Conservation (phyloP, 257 asterid genomes). For the Eustoma russellianum region DNA sequence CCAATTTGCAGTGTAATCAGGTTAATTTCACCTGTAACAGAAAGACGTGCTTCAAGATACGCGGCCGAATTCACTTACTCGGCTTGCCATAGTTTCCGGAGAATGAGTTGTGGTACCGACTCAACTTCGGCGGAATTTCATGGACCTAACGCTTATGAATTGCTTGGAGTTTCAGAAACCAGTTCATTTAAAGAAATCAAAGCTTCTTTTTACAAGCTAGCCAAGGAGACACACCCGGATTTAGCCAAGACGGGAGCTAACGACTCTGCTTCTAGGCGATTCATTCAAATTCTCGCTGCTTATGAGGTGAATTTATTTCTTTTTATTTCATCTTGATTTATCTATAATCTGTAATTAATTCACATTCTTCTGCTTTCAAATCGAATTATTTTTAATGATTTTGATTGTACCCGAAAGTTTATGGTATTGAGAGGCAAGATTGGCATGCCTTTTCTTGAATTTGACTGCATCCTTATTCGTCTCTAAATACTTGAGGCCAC, state of each 20-base stretch:
- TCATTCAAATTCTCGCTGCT: conserved; percentile 77
- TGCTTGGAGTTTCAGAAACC: conserved; percentile 57
- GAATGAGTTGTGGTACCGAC: conserved; percentile 49
- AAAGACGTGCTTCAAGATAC: conserved; percentile 1
- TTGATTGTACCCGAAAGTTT: neutral
- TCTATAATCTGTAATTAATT: neutral
- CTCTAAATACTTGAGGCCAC: no score
- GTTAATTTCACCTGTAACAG: conserved; percentile 16
- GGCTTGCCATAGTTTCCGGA: conserved; percentile 23
- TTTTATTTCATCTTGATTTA: neutral
- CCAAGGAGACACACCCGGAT: conserved; percentile 92
- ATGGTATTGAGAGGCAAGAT: no score
- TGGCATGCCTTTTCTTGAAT: no score
- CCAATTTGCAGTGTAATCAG: conserved; percentile 18
- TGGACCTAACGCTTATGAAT: conserved; percentile 66
- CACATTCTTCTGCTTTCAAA: neutral
- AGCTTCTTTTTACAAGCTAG: conserved; percentile 68
- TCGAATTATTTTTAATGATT: neutral
- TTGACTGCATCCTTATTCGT: no score
- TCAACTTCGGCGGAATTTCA: conserved; percentile 44
- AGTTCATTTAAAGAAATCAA: conserved; percentile 73
- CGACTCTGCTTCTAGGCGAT: conserved; percentile 44
- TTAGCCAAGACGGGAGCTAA: conserved; percentile 32
- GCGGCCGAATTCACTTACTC: conserved; percentile 6
- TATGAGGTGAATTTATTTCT: conserved; percentile 51